Evolutionary conservation across 1,284 basidiomycete species (phyloP).

Genomic region (Boletus sp.): DNA sequence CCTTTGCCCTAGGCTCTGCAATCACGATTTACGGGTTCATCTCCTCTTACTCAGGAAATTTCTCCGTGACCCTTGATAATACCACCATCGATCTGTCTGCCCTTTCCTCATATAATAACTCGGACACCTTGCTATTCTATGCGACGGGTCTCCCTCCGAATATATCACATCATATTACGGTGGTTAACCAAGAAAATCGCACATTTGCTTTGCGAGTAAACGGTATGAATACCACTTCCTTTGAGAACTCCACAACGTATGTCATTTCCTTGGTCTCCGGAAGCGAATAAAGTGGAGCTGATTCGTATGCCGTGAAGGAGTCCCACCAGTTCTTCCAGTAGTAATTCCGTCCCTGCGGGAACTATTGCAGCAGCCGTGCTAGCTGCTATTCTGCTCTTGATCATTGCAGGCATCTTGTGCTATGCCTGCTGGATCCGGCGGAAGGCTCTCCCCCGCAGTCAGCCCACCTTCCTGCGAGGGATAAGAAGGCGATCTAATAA

Average conservation of each 20-base stretch:
- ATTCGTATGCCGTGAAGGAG: conserved; percentile 13
- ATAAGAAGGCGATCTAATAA: background rate
- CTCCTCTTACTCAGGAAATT: conserved; percentile 50
- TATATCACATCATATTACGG: conserved; percentile 44
- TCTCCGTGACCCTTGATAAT: conserved; percentile 57
- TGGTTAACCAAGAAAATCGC: conserved; percentile 54
- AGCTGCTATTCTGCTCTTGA: conserved; percentile 47
- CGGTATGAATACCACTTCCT: conserved; percentile 41
- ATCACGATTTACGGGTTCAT: conserved; percentile 55
- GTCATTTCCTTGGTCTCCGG: conserved; percentile 10
- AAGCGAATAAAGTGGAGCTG: background rate
- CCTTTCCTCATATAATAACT: conserved; percentile 43
- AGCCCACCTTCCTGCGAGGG: background rate
- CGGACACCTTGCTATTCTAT: conserved; percentile 55
- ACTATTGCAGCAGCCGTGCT: conserved; percentile 62
- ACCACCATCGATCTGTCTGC: conserved; percentile 39
- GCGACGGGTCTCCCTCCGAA: conserved; percentile 54
- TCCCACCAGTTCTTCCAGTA: conserved; percentile 11
- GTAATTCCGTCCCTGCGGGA: conserved; percentile 37
- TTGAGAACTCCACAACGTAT: conserved; percentile 31
- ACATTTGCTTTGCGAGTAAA: conserved; percentile 38
- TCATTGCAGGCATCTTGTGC: conserved; percentile 39
- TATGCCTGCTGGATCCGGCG: conserved; percentile 46
- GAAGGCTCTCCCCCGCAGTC: conserved; percentile 32
- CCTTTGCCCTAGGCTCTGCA: conserved; percentile 45